phyloP scores from a whole-genome alignment of 305 asterid species.

The Fraxinus angustifolia region DNA sequence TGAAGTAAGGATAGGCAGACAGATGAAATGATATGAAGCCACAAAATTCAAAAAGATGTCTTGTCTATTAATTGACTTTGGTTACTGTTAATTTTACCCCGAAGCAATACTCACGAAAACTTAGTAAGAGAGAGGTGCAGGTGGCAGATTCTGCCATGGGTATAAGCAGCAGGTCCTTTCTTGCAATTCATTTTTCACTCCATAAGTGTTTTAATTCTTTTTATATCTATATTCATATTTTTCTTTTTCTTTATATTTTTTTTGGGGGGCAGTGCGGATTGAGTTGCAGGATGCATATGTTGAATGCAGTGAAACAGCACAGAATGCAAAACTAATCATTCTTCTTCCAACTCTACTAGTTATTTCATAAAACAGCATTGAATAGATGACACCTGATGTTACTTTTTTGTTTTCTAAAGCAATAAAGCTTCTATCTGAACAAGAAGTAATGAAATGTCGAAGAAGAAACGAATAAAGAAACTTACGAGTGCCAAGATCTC shows the following conservation, averaged over 20 bases:
- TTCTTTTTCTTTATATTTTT: neutral
- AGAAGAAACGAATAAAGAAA: conserved; percentile 21
- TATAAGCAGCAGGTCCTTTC: neutral
- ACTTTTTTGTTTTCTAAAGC: neutral
- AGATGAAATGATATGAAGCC: neutral
- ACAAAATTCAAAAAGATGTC: neutral
- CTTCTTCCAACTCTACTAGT: neutral
- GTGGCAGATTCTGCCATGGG: neutral
- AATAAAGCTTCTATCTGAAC: neutral
- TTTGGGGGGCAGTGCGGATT: neutral
- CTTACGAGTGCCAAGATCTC: conserved; percentile 90
- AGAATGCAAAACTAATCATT: neutral
- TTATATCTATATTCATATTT: neutral
- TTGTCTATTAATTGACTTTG: neutral
- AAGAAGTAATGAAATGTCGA: conserved; percentile 4
- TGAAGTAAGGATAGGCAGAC: neutral
- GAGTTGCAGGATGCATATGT: neutral
- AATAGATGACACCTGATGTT: neutral
- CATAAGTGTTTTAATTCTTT: neutral
- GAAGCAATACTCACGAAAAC: neutral
- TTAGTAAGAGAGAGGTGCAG: neutral
- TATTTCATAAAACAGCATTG: neutral
- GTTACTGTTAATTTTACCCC: neutral
- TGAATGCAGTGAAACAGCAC: neutral
- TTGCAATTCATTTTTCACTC: neutral